Base-by-base conservation (phyloP, 768 basidiomycete genomes). In the Royoungia palumana region DNA sequence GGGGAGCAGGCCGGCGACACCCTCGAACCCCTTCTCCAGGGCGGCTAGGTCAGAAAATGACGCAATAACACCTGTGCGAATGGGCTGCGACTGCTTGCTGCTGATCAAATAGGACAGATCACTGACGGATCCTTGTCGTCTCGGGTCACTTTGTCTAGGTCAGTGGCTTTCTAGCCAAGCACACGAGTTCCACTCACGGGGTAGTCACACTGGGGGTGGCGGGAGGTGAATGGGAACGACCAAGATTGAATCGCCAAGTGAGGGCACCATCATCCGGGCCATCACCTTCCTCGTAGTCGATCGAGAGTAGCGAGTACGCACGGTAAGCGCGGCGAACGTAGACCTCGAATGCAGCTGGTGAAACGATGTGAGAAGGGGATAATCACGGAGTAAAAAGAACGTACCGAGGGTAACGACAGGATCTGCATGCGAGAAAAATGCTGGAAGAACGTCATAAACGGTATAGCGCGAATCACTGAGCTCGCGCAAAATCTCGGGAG, bases 271-370 rank as follows among this genome's bases (percentile, higher is more conserved):
- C 89, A 57, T 92, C 92, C 17, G 80, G 63, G 17, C 81, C 79
- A 61, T 94, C 89, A 5, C 92, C 95, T 65, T 94, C 91, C 62
- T 97, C 93, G 65, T 95, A 94, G 66, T 98, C 95, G 50, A 99
- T 78, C 27, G 90, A 90, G 44, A 96, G 75, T 36, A 98, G 70
- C 19, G 82, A 85, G 71, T 99, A 99, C 5, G 92, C 95, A 54
- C 87, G 85, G 72, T 99, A 99, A 7, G 92, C 93, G 55, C 95
- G 90, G 46, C 95, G 85, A 51, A 97, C 80, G 63, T 98, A 99
- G 21, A 95, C 93, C 68, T 98, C 95, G 41, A 96, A 83, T 10
- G 95, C 87, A 69, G 95, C 94, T 91, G 53, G n/a, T 8, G 7
- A 37, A 49, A 28, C 35, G 36, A 40, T 24, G n/a, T 55, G 19